A percentile compares a stretch with the other conserved stretches of the same genome.
These are phyloP conservation scores for Colletotrichum sp. DNA, from an alignment of 2,329 filamentous ascomycete species.

Conservation along the genomic window DNA sequence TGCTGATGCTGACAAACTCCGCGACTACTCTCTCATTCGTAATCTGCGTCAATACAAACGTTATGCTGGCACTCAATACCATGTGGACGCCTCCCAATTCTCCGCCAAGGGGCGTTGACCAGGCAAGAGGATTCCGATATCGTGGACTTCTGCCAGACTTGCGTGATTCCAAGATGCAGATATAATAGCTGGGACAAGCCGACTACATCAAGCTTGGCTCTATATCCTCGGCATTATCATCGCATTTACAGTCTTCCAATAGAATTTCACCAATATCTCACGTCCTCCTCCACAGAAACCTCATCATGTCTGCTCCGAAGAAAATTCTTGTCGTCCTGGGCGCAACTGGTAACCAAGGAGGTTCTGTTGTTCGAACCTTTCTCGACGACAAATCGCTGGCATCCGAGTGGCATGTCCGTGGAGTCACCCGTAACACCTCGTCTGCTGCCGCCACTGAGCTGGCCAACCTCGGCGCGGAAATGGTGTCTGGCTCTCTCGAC, in stretches of 20 bases:
- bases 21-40: neutral
- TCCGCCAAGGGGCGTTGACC: neutral
- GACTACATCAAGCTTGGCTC: neutral
- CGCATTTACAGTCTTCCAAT: neutral
- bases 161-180: neutral
- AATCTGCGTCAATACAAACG: neutral
- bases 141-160: neutral
- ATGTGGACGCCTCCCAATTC: neutral
- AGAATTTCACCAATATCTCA: neutral
- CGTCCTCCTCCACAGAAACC: neutral
- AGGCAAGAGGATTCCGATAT: neutral
- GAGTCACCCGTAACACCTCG: constrained; percentile 48
- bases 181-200: neutral
- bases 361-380: neutral
- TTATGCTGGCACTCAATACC: neutral
- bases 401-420: constrained; percentile 37
- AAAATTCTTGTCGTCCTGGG: neutral
- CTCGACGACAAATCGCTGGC: neutral
- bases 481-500: constrained; percentile 48
- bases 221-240: neutral
- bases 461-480: constrained; percentile 41
- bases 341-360: neutral
- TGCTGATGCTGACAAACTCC: neutral
- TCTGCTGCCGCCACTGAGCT: constrained; percentile 46
- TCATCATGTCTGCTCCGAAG: neutral